These are phyloP conservation scores for Sclerotinia sclerotiorum DNA, from an alignment of 2,329 filamentous ascomycete species.

Conservation along the genomic window DNA sequence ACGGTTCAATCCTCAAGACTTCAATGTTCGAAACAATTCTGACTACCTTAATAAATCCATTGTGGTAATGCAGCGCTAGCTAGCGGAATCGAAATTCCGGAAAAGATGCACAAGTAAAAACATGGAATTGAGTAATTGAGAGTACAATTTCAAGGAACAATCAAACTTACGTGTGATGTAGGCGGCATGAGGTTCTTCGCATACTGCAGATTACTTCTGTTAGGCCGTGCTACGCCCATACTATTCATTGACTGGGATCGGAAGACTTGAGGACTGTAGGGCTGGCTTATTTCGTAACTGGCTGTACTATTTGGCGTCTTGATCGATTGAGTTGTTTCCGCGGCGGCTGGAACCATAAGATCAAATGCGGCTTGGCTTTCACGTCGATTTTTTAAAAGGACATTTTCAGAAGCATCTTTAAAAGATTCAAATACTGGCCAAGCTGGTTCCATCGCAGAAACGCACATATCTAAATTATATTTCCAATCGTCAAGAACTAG, in stretches of 20 bases:
- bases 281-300: slow-evolving; percentile 30
- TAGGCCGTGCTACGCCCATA: slow-evolving; percentile 16
- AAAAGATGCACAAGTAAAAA: not conserved
- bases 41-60: not conserved
- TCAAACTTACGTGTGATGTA: slow-evolving; percentile 6
- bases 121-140: not conserved
- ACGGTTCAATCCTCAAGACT: not conserved
- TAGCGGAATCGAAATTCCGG: not conserved
- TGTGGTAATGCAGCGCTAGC: not conserved
- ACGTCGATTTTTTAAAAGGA: slow-evolving; percentile 26
- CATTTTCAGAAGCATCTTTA: slow-evolving; percentile 29
- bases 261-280: slow-evolving; percentile 32
- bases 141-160: not conserved
- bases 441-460: slow-evolving; percentile 35
- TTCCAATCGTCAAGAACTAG: slow-evolving; percentile 38
- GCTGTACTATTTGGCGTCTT: slow-evolving; percentile 34
- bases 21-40: not conserved
- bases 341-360: slow-evolving; percentile 28
- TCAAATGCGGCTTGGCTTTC: slow-evolving; percentile 38
- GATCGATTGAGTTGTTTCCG: slow-evolving; percentile 31
- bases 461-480: slow-evolving; percentile 34
- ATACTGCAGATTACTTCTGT: slow-evolving; percentile 21
- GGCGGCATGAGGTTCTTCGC: slow-evolving; percentile 23
- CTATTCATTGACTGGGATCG: slow-evolving; percentile 25
- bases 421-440: slow-evolving; percentile 38